Percentiles rank a stretch among this genome's conserved stretches.
phyloP scores from a whole-genome alignment of 257 asterid species.

The Solanum microdontum region DNA sequence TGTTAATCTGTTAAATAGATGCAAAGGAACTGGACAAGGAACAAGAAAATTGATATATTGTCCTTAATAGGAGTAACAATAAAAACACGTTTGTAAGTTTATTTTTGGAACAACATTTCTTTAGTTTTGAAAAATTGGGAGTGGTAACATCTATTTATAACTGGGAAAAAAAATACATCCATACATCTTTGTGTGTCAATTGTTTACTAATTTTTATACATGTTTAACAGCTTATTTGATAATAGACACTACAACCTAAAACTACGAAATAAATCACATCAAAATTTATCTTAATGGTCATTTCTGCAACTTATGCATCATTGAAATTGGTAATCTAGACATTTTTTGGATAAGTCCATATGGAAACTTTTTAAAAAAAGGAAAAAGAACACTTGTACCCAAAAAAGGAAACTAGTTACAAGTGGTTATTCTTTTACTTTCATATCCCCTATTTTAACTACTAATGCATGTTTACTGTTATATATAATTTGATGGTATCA shows the following conservation, averaged over 20 bases:
- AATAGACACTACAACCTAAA: neutral
- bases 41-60: neutral
- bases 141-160: too few relatives aligned
- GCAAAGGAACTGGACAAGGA: neutral
- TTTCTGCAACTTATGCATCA: neutral
- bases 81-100: neutral
- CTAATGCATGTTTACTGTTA: too few relatives aligned
- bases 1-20: neutral
- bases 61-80: neutral
- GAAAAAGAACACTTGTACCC: too few relatives aligned
- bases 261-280: neutral
- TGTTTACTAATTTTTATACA: neutral
- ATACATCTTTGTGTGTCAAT: neutral
- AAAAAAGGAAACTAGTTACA: too few relatives aligned
- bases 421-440: too few relatives aligned
- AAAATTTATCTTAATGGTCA: neutral
- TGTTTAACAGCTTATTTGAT: neutral
- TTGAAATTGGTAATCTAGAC: neutral
- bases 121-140: neutral
- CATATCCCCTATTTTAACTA: too few relatives aligned
- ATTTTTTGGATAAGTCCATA: neutral
- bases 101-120: neutral
- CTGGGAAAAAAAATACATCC: neutral
- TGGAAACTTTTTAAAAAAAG: too few relatives aligned
- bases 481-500: too few relatives aligned